phyloP scores from a whole-genome alignment of 257 asterid species.

The Ligustrum vulgare region DNA sequence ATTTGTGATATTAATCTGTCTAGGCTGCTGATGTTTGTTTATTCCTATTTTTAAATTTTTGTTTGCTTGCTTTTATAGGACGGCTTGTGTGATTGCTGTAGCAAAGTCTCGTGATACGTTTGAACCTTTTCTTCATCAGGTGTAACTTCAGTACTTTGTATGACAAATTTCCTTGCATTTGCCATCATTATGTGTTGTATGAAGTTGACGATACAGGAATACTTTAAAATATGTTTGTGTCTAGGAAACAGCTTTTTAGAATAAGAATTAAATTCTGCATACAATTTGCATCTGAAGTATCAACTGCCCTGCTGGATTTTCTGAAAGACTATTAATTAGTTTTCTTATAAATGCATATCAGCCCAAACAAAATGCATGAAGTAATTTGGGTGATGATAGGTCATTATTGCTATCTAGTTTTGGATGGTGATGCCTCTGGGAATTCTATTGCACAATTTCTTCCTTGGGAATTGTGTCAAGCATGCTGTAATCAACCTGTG shows the following conservation, averaged over 20 bases:
- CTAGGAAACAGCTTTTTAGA: neutral
- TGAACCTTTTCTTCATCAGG: constrained; percentile 99
- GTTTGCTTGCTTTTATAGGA: constrained; percentile 46
- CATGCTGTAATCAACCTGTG: no score
- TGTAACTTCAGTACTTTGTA: constrained; percentile 29
- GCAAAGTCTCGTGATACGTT: constrained; percentile 97
- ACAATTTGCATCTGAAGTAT: constrained; percentile 14
- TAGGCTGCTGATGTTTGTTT: constrained; percentile 14
- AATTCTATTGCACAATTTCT: no score
- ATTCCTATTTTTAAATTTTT: constrained; percentile 1
- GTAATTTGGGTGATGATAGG: no score
- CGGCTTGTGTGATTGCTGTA: constrained; percentile 97
- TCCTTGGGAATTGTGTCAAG: no score
- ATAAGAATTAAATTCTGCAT: neutral
- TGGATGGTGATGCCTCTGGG: no score
- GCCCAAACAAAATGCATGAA: no score
- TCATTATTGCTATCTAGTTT: no score
- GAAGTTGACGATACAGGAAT: neutral
- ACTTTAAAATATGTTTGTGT: neutral
- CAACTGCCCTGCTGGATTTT: neutral
- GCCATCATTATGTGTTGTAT: neutral
- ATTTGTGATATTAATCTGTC: constrained; percentile 9
- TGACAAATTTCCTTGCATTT: constrained; percentile 9
- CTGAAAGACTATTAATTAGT: no score
- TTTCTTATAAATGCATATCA: no score